A percentile compares a stretch with the other conserved stretches of the same genome.
phyloP scores from a whole-genome alignment of 1,139 yeast genomes.

The Wickerhamiella infanticola region DNA sequence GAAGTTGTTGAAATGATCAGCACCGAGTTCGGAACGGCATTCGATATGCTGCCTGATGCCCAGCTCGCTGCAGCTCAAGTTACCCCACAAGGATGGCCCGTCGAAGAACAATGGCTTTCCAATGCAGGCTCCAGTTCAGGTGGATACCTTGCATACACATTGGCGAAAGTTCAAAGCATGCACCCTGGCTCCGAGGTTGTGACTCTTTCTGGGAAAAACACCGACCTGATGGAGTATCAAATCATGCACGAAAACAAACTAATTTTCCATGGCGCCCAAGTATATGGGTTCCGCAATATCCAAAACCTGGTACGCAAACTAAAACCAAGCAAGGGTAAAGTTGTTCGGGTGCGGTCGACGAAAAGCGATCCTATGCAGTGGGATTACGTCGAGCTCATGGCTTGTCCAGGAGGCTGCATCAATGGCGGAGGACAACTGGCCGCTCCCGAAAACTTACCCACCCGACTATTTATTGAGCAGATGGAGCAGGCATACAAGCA shows the following conservation, averaged over 20 bases:
- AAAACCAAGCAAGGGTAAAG: constrained; percentile 30
- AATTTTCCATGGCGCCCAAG: constrained; percentile 55
- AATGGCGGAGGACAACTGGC: constrained; percentile 92
- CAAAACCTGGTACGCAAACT: constrained; percentile 82
- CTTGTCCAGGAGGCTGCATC: constrained; percentile 95
- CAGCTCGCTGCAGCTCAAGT: constrained; percentile 5
- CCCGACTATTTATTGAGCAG: constrained; percentile 23
- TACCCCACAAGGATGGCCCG: constrained; percentile 49
- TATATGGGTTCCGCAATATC: constrained; percentile 86
- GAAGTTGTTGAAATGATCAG: constrained; percentile 62
- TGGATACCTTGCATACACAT: constrained; percentile 41
- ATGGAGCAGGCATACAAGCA: constrained; percentile 20
- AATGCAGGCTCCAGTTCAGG: constrained; percentile 72
- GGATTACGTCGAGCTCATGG: constrained; percentile 90
- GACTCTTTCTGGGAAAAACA: constrained; percentile 45
- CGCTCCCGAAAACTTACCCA: constrained; percentile 26
- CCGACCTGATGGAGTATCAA: constrained; percentile 59
- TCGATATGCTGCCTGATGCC: constrained; percentile 12
- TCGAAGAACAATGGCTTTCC: constrained; percentile 47
- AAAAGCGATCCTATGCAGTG: constrained; percentile 45
- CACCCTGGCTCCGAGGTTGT: constrained; percentile 16
- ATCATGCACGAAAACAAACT: constrained; percentile 29
- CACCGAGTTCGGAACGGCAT: constrained; percentile 29
- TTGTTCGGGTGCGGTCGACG: constrained; percentile 16
- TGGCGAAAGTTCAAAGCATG: constrained; percentile 18